Evolutionary conservation across 108 stramenopile genomes (phyloP), one percentile per base, ranked within the genome.

Genomic region (Epipyxis sp.): DNA sequence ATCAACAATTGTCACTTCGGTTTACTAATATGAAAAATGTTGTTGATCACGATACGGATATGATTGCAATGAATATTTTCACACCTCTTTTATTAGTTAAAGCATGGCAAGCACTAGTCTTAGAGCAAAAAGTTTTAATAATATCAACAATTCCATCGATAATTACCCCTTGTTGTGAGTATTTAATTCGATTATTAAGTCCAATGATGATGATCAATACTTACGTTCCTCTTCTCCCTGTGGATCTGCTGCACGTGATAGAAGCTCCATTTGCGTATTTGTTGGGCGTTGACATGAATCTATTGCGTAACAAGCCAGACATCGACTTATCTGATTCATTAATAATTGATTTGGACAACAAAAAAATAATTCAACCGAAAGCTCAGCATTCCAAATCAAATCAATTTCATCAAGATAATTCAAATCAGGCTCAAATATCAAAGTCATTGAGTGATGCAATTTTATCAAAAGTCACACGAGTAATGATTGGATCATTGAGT

Each of bases 21-120:
- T 65, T 65, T 65, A 6, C 27, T 25, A 6, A 16, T 37, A 6
- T 65, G 61, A 37, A 25, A 16, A 32, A 29, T 37, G 34, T 65
- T 25, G 30, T 10, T 35, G 61, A 65, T 32, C 25, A 13, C 30
- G 61, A 65, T 6, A 32, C 34, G 3, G 34, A 65, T 65, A 6
- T 37, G 27, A 10, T 65, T 25, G 13, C 34, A 35, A 3, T 13
- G 61, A 13, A 6, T 37, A 32, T 32, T 25, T 6, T 65, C 34
- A 35, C 61, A 10, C 61, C 61, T 3, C 13, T 6, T 6, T 32
- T 65, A 32, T 32, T 65, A 6, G 61, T 65, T 25, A 65, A 37
- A 25, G 61, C 61, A 65, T 65, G 61, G 61, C 30, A 65, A 25
- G 61, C 61, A 32, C 61, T 65, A 10, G 6, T 65, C 35, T 10